Percentiles rank a stretch among this genome's conserved stretches.
phyloP scores from a whole-genome alignment of 306 rosid species.

The Quercus glauca region DNA sequence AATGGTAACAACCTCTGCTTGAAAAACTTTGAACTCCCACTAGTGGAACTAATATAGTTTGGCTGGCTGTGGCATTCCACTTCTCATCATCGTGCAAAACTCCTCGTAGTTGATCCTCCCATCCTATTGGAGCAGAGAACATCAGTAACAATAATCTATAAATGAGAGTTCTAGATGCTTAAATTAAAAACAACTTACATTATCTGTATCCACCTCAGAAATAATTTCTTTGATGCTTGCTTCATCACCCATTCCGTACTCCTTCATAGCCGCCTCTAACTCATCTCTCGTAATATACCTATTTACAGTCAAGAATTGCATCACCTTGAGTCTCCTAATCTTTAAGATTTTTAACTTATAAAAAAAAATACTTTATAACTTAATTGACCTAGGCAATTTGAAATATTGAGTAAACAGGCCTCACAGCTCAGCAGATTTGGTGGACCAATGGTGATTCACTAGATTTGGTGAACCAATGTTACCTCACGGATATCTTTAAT shows the following conservation, averaged over 20 bases:
- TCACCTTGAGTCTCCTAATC: neutral
- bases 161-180: constrained; percentile 2
- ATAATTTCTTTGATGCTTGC: constrained; percentile 81
- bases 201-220: constrained; percentile 90
- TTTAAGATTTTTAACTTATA: neutral
- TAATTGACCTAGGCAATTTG: neutral
- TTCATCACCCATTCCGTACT: constrained; percentile 82
- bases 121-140: constrained; percentile 50
- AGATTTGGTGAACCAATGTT: neutral
- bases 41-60: constrained; percentile 28
- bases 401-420: neutral
- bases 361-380: neutral
- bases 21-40: constrained; percentile 7
- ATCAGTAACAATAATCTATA: constrained; percentile 8
- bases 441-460: neutral
- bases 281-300: constrained; percentile 86
- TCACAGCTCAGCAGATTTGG: neutral
- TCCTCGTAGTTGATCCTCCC: constrained; percentile 89
- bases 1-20: constrained; percentile 13
- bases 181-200: constrained; percentile 53
- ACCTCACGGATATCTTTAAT: neutral
- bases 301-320: constrained; percentile 21
- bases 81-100: constrained; percentile 94
- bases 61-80: constrained; percentile 65
- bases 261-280: constrained; percentile 83